Evolutionary conservation across 176 grass and related monocot genomes (phyloP).

Genomic region (Canna indica): DNA sequence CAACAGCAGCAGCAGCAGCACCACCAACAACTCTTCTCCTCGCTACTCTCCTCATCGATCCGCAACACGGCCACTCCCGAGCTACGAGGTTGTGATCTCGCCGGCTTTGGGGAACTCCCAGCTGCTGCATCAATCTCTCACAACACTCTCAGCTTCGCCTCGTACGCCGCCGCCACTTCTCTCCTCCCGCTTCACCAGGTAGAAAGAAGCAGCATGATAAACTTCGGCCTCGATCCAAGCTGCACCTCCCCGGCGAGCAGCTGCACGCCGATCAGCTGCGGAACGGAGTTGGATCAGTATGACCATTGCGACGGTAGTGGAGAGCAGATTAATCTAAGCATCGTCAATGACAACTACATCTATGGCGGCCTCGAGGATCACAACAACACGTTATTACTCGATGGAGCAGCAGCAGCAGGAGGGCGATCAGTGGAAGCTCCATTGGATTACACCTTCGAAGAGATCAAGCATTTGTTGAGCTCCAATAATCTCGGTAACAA

Average conservation of each 20-base stretch:
- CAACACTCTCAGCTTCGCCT: too few relatives aligned
- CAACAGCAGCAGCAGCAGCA: background rate
- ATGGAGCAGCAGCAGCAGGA: background rate
- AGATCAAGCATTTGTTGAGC: background rate
- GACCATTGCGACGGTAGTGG: background rate
- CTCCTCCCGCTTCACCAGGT: background rate
- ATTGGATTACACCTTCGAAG: background rate
- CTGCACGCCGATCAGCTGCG: conserved; percentile 5
- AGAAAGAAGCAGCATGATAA: background rate
- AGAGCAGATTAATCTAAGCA: background rate
- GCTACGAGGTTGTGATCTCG: too few relatives aligned
- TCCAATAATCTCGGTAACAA: background rate
- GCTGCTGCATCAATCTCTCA: too few relatives aligned
- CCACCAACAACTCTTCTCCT: background rate
- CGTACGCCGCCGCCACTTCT: background rate
- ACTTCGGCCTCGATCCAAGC: background rate
- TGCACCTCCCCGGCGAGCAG: conserved; percentile 5
- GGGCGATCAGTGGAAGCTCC: background rate
- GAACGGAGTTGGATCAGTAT: background rate
- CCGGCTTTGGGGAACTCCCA: too few relatives aligned
- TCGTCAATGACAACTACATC: background rate
- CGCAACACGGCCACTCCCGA: background rate
- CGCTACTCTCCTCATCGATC: background rate
- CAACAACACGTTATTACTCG: background rate
- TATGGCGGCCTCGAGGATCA: background rate